Evolutionary conservation across 1,284 basidiomycete genomes (phyloP).

Genomic region (Naganishia cerealis): DNA sequence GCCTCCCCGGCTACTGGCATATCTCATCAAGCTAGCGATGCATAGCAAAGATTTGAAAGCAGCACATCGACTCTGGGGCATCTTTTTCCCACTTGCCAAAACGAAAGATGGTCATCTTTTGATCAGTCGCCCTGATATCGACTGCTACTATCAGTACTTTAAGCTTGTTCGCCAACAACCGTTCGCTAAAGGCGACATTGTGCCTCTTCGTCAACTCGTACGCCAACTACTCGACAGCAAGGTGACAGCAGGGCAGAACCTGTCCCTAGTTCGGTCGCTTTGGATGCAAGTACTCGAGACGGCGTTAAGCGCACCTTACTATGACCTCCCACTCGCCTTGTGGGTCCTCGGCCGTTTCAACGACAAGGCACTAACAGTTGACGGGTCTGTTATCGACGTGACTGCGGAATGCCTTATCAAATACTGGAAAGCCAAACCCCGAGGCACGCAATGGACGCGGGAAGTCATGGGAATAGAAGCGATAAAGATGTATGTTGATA

Average conservation of each 20-base stretch:
- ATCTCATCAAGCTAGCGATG: slow-evolving; percentile 7
- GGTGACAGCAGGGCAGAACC: not conserved
- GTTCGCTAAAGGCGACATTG: not conserved
- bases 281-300: slow-evolving; percentile 11
- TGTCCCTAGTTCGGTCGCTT: not conserved
- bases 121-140: slow-evolving; percentile 13
- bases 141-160: slow-evolving; percentile 9
- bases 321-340: slow-evolving; percentile 14
- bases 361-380: not conserved
- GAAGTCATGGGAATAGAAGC: not conserved
- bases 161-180: slow-evolving; percentile 6
- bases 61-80: slow-evolving; percentile 11
- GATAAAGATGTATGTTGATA: not conserved
- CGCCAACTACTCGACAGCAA: not conserved
- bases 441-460: slow-evolving; percentile 1
- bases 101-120: not conserved
- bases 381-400: not conserved
- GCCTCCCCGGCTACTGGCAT: slow-evolving; percentile 6
- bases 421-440: not conserved
- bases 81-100: not conserved
- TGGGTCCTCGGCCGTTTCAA: slow-evolving; percentile 6
- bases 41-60: not conserved
- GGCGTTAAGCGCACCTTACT: not conserved
- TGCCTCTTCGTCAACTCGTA: slow-evolving; percentile 8
- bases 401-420: not conserved